Conservation (phyloP, 108 stramenopile genomes). For the Nitzschia palea region DNA sequence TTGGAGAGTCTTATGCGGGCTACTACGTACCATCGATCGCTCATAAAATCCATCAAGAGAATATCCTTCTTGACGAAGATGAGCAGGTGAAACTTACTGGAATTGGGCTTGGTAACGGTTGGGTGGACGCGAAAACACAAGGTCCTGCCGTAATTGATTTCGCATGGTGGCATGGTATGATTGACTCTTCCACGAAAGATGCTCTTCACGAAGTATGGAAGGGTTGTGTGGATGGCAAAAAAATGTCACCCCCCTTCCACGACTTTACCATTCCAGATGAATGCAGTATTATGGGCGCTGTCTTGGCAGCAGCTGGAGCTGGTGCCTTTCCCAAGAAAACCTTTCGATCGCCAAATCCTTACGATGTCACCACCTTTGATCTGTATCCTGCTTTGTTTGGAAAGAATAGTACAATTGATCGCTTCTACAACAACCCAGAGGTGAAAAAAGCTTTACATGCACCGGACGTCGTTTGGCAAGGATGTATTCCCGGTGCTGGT, state of each 20-base stretch:
- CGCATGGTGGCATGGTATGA: constrained; percentile 83
- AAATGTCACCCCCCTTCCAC: constrained; percentile 51
- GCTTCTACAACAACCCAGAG: constrained; percentile 60
- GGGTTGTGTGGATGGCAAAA: constrained; percentile 30
- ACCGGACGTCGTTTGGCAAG: constrained; percentile 23
- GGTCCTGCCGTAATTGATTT: constrained; percentile 71
- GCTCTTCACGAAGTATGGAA: constrained; percentile 50
- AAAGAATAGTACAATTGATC: constrained; percentile 7
- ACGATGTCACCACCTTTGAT: constrained; percentile 72
- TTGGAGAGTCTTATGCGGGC: constrained; percentile 86
- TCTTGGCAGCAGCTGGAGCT: constrained; percentile 57
- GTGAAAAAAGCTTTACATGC: constrained; percentile 59
- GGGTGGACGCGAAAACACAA: constrained; percentile 67
- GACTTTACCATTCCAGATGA: constrained; percentile 68
- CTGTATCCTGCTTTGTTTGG: constrained; percentile 12
- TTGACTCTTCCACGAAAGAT: constrained; percentile 50
- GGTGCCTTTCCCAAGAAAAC: constrained; percentile 7
- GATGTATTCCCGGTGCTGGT: constrained; percentile 69
- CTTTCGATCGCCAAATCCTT: constrained; percentile 34
- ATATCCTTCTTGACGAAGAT: not conserved
- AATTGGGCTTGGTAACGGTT: constrained; percentile 68
- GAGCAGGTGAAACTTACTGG: constrained; percentile 46
- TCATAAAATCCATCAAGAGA: constrained; percentile 56
- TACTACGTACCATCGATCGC: constrained; percentile 75
- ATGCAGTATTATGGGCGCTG: constrained; percentile 58